Conservation (phyloP, 768 basidiomycete species). For the Mycena pura region DNA sequence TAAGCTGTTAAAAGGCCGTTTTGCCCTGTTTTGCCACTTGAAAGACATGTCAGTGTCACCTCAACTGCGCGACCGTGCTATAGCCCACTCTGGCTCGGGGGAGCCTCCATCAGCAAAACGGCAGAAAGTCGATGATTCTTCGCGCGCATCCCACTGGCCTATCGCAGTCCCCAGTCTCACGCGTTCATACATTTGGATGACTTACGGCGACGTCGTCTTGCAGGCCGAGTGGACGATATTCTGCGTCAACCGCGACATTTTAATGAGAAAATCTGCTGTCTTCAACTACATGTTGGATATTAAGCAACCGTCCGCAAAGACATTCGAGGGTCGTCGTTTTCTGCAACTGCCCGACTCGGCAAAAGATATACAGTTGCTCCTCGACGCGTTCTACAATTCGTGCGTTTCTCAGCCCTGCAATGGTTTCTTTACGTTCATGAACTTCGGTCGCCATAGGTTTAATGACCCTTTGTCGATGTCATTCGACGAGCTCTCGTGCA, state of each 20-base stretch:
- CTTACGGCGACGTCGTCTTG: constrained; percentile 2
- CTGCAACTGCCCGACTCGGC: constrained; percentile 4
- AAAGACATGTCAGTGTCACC: too few relatives aligned
- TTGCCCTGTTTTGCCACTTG: too few relatives aligned
- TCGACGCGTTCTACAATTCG: constrained; percentile 6
- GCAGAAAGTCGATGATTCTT: too few relatives aligned
- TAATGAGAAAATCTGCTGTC: constrained; percentile 40
- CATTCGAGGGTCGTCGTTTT: constrained; percentile 1
- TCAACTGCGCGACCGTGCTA: too few relatives aligned
- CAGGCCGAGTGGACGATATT: constrained; percentile 8
- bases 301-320: constrained; percentile 42
- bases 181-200: constrained; percentile 13
- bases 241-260: background rate
- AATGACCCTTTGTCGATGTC: background rate
- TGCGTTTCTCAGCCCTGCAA: background rate
- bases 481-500: background rate
- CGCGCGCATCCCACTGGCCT: too few relatives aligned
- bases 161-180: too few relatives aligned
- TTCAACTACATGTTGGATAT: constrained; percentile 54
- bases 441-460: background rate
- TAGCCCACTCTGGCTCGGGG: too few relatives aligned
- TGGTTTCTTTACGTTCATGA: background rate
- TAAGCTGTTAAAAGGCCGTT: too few relatives aligned
- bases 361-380: constrained; percentile 13
- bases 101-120: too few relatives aligned